A percentile compares a stretch with the other conserved stretches of the same genome.
Conservation (phyloP, 305 asterid genomes). For the Withania somnifera region DNA sequence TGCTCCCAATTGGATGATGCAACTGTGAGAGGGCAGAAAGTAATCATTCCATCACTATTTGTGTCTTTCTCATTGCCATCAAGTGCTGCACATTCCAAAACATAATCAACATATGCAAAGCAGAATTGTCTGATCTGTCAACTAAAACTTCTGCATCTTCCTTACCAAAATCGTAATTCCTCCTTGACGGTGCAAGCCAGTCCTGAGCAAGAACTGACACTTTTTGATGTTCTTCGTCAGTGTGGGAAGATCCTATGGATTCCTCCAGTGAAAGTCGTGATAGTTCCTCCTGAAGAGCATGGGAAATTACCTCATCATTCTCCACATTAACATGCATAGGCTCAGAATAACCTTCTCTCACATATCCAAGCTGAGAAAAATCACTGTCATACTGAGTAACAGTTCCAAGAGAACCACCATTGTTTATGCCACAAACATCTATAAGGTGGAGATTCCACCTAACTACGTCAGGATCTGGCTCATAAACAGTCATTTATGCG, state of each 20-base stretch:
- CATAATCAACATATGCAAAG: not conserved
- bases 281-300: slow-evolving; percentile 77
- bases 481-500: slow-evolving; percentile 30
- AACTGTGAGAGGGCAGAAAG: slow-evolving; percentile 13
- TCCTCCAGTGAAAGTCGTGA: slow-evolving; percentile 41
- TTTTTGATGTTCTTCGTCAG: slow-evolving; percentile 31
- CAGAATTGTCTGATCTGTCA: not conserved
- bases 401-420: slow-evolving; percentile 43
- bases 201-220: slow-evolving; percentile 54
- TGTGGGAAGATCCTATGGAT: slow-evolving; percentile 26
- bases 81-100: slow-evolving; percentile 18
- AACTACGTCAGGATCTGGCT: slow-evolving; percentile 70
- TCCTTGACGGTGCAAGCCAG: slow-evolving; percentile 32
- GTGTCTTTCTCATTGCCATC: slow-evolving; percentile 26
- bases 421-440: slow-evolving; percentile 47
- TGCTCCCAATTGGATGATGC: slow-evolving; percentile 11
- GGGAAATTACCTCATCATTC: slow-evolving; percentile 67
- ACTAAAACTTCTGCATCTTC: not conserved
- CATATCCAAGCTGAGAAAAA: slow-evolving; percentile 28
- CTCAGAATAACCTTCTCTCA: slow-evolving; percentile 37
- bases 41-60: slow-evolving; percentile 5
- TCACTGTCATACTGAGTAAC: slow-evolving; percentile 54
- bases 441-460: slow-evolving; percentile 82
- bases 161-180: slow-evolving; percentile 32
- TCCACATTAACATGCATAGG: slow-evolving; percentile 27